These are phyloP conservation scores for Pleoardoris graminearum DNA, from an alignment of 2,329 filamentous ascomycete species.

Conservation along the genomic window DNA sequence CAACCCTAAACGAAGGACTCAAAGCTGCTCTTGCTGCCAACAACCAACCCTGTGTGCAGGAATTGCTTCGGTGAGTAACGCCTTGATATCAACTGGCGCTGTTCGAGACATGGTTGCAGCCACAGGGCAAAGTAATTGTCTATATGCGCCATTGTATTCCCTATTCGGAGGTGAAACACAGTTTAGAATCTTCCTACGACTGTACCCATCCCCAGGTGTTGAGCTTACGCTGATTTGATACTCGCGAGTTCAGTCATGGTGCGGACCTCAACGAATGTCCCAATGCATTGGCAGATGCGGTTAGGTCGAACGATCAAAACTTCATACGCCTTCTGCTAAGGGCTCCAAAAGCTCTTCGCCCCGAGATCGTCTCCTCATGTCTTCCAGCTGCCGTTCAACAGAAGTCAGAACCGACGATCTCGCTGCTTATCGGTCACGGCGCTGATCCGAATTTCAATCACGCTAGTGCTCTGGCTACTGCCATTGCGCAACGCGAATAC, in stretches of 20 bases:
- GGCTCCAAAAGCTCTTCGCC: slow-evolving; percentile 36
- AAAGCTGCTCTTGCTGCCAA: slow-evolving; percentile 38
- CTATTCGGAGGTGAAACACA: too few species aligned
- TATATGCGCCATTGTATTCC: too few species aligned
- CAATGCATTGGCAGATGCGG: slow-evolving; percentile 35
- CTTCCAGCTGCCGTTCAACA: slow-evolving; percentile 38
- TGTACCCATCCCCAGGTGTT: background rate
- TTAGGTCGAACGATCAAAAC: slow-evolving; percentile 36
- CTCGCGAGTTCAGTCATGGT: slow-evolving; percentile 23
- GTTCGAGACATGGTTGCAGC: too few species aligned
- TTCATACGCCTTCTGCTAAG: slow-evolving; percentile 35
- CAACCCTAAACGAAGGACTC: slow-evolving; percentile 38
- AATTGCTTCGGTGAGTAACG: slow-evolving; percentile 29
- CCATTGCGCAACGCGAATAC: slow-evolving; percentile 37
- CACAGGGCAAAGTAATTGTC: too few species aligned
- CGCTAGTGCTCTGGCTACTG: slow-evolving; percentile 36
- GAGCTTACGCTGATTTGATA: background rate
- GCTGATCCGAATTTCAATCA: slow-evolving; percentile 43
- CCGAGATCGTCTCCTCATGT: slow-evolving; percentile 39
- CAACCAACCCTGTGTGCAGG: slow-evolving; percentile 37
- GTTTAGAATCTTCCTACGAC: background rate
- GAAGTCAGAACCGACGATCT: slow-evolving; percentile 31
- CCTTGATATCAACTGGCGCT: too few species aligned
- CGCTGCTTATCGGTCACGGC: slow-evolving; percentile 38
- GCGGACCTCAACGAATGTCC: slow-evolving; percentile 39